phyloP scores from a whole-genome alignment of 2,329 filamentous ascomycete species.

The Macrophomina pseudophaseolina region DNA sequence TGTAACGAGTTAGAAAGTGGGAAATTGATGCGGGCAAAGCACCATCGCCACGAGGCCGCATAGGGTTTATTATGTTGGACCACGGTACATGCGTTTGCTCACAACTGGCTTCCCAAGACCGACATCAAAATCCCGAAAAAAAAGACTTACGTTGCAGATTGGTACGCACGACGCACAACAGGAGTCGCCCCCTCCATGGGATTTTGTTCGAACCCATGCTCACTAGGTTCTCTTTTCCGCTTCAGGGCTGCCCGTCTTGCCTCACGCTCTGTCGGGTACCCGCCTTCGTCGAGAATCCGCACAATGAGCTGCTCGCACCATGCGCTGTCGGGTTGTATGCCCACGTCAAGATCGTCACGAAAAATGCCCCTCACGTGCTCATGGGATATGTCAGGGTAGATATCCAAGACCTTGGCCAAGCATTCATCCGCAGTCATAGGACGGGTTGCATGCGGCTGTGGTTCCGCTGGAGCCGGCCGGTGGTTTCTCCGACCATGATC shows the following conservation, averaged over 20 bases:
- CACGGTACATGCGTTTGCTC: neutral
- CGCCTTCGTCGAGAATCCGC: slow-evolving; percentile 38
- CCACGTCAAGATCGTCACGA: slow-evolving; percentile 33
- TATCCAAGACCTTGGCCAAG: slow-evolving; percentile 39
- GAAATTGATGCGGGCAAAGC: neutral
- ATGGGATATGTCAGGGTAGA: slow-evolving; percentile 42
- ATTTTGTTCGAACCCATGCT: neutral
- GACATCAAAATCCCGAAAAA: neutral
- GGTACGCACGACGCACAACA: slow-evolving; percentile 5
- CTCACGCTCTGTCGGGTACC: slow-evolving; percentile 43
- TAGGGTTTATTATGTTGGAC: neutral
- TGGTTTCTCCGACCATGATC: neutral
- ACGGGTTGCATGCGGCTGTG: neutral
- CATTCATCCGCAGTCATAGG: slow-evolving; percentile 33
- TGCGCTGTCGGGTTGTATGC: slow-evolving; percentile 31
- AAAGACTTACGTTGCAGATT: slow-evolving; percentile 4
- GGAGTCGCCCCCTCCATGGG: neutral
- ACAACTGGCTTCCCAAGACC: neutral
- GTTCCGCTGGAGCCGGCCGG: too few relatives aligned
- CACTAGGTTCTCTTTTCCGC: slow-evolving; percentile 34
- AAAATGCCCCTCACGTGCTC: slow-evolving; percentile 39
- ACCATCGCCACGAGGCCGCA: too few relatives aligned
- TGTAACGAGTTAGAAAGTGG: neutral
- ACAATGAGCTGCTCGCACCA: slow-evolving; percentile 38
- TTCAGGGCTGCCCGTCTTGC: slow-evolving; percentile 35